Conservation (phyloP, 352 stramenopile species). For the Phytophthora pinifolia region DNA sequence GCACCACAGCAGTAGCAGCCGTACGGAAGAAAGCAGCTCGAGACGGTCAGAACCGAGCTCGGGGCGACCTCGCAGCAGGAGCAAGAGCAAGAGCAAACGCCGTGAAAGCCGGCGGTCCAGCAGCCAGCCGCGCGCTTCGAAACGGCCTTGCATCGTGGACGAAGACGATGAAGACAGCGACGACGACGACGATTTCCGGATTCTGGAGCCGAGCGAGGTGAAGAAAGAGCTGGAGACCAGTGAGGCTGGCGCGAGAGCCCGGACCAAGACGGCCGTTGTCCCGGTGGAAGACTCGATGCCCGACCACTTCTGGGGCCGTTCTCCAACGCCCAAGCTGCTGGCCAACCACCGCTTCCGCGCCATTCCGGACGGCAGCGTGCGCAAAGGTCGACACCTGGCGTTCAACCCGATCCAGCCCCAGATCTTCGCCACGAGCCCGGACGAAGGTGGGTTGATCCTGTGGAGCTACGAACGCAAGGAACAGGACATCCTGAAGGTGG, state of each 20-base stretch:
- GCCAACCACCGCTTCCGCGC: conserved; percentile 60
- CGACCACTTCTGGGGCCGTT: conserved; percentile 80
- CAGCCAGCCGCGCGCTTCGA: conserved; percentile 40
- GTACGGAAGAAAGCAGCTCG: conserved; percentile 12
- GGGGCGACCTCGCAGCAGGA: conserved; percentile 22
- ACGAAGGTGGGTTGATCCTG: conserved; percentile 78
- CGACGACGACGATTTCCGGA: conserved; percentile 45
- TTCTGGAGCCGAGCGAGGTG: conserved; percentile 47
- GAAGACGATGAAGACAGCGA: conserved; percentile 62
- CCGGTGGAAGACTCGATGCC: conserved; percentile 46
- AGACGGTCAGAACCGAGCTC: conserved; percentile 12
- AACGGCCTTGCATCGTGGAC: conserved; percentile 64
- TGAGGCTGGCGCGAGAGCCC: neutral
- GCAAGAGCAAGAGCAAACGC: conserved; percentile 13
- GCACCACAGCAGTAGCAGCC: conserved; percentile 12
- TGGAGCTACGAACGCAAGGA: conserved; percentile 73
- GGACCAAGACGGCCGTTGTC: conserved; percentile 23
- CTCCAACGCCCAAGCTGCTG: conserved; percentile 63
- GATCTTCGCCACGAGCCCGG: conserved; percentile 73
- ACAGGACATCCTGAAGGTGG: conserved; percentile 64
- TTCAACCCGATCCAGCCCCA: conserved; percentile 78
- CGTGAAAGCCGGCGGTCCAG: conserved; percentile 33
- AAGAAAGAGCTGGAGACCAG: conserved; percentile 37
- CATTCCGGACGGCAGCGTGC: conserved; percentile 60
- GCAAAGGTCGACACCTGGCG: conserved; percentile 70